Percentiles rank a stretch among this genome's conserved stretches.
These are phyloP conservation scores for Leccinum imitatum DNA, from an alignment of 768 basidiomycete genomes.

Conservation along the genomic window DNA sequence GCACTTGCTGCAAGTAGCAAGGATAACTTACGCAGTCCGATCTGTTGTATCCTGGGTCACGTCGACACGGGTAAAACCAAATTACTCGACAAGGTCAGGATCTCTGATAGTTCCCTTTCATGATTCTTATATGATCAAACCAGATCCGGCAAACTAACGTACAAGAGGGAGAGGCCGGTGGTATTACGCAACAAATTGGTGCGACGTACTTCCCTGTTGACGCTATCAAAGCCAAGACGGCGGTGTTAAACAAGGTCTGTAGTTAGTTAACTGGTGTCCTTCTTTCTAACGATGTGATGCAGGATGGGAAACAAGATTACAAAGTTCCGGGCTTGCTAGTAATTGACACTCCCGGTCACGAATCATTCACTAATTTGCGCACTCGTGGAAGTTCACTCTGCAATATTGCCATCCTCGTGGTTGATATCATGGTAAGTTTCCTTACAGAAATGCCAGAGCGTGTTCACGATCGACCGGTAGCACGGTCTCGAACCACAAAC, in stretches of 20 bases:
- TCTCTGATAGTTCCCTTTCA: neutral
- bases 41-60: slow-evolving; percentile 98
- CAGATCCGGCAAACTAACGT: slow-evolving; percentile 99
- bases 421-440: slow-evolving; percentile 88
- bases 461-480: slow-evolving; percentile 38
- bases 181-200: slow-evolving; percentile 99
- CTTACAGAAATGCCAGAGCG: neutral
- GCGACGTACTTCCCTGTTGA: slow-evolving; percentile 98
- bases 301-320: slow-evolving; percentile 86
- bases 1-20: slow-evolving; percentile 85
- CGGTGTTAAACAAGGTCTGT: slow-evolving; percentile 82
- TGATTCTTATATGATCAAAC: slow-evolving; percentile 5
- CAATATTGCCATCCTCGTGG: slow-evolving; percentile 98
- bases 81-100: slow-evolving; percentile 85
- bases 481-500: slow-evolving; percentile 99
- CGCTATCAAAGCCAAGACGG: slow-evolving; percentile 91
- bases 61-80: slow-evolving; percentile 99
- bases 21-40: slow-evolving; percentile 91
- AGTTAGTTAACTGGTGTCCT: neutral
- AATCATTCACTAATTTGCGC: slow-evolving; percentile 96
- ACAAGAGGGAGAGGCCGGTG: slow-evolving; percentile 98
- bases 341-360: slow-evolving; percentile 99
- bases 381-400: slow-evolving; percentile 95
- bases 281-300: slow-evolving; percentile 11
- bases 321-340: slow-evolving; percentile 95